Conservation (phyloP, 495 filamentous ascomycete genomes). For the Friedmanniomyces simplex region DNA sequence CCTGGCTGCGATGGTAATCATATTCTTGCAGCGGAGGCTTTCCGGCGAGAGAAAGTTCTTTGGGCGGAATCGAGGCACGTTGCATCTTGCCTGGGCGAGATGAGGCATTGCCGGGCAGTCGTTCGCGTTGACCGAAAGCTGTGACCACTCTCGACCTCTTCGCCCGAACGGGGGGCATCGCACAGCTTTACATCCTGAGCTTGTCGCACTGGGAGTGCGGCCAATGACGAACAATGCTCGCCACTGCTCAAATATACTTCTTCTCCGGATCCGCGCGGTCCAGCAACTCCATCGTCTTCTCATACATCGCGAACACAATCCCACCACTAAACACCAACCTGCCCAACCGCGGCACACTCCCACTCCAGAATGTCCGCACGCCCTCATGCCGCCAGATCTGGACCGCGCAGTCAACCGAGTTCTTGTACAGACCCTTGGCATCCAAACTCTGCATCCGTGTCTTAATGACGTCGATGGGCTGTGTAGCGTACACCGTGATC, state of each 20-base stretch:
- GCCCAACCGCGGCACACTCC: constrained; percentile 74
- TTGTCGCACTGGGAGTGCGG: no score
- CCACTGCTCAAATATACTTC: constrained; percentile 54
- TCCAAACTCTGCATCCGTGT: constrained; percentile 97
- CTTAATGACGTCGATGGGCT: constrained; percentile 92
- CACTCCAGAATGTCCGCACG: constrained; percentile 83
- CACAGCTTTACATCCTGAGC: no score
- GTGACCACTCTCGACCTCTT: no score
- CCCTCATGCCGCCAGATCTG: constrained; percentile 85
- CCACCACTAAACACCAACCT: constrained; percentile 79
- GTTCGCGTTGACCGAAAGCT: no score
- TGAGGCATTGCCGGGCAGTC: no score
- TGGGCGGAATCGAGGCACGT: no score
- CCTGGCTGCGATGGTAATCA: no score
- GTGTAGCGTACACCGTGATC: constrained; percentile 83
- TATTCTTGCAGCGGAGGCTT: no score
- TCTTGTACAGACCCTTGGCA: constrained; percentile 70
- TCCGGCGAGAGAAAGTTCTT: no score
- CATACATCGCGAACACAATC: constrained; percentile 98
- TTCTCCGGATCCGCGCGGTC: constrained; percentile 72
- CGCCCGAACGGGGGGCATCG: no score
- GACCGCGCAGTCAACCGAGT: constrained; percentile 75
- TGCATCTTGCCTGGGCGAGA: no score
- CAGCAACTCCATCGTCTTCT: constrained; percentile 89
- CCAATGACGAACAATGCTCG: no score